phyloP scores from a whole-genome alignment of 176 grass and related monocot genomes.

The Stipa capillata region DNA sequence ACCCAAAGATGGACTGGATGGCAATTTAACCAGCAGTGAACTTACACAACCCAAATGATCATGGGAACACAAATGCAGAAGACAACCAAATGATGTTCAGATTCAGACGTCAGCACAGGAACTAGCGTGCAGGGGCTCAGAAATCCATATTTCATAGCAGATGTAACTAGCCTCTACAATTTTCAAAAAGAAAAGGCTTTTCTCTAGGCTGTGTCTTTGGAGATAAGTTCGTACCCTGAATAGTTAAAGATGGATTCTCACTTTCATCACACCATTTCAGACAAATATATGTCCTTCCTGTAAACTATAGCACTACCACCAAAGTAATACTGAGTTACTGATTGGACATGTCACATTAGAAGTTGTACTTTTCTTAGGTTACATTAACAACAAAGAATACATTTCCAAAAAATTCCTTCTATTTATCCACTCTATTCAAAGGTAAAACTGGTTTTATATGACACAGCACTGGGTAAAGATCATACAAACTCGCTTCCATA shows the following conservation, averaged over 20 bases:
- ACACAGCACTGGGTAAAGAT: not conserved
- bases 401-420: not conserved
- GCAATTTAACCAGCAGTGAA: not conserved
- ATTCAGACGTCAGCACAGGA: not conserved
- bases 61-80: not conserved
- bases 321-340: not conserved
- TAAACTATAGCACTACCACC: not conserved
- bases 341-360: not conserved
- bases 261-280: not conserved
- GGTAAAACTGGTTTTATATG: not conserved
- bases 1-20: not conserved
- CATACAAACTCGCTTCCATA: not conserved
- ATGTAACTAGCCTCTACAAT: not conserved
- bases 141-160: not conserved
- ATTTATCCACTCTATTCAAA: not conserved
- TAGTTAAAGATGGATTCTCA: not conserved
- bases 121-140: not conserved
- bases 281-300: not conserved
- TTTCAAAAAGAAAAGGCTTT: not conserved
- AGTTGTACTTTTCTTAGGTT: not conserved
- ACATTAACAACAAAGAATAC: not conserved
- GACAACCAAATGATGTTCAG: not conserved
- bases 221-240: not conserved
- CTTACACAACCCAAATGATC: not conserved
- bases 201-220: not conserved